Evolutionary conservation across 2,329 filamentous ascomycete genomes (phyloP), one percentile per base, ranked within the genome.

Genomic region (Cercospora janseana): DNA sequence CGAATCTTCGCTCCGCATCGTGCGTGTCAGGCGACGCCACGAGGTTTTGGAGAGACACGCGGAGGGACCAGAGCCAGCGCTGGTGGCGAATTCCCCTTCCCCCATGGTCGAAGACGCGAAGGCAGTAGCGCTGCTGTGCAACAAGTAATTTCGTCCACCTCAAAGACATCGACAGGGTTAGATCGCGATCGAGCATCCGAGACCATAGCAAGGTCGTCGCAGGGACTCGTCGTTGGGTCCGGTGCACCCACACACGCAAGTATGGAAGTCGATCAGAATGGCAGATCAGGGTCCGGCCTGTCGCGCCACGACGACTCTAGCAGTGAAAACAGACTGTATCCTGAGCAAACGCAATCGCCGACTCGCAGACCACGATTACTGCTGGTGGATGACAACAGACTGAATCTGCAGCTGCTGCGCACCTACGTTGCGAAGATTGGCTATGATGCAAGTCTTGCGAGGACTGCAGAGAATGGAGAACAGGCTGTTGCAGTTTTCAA

Each of bases 401-500:
- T 64, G 40, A 65, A 64, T 16, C 53, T 62, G 3, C 48, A 59
- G 18, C 50, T 63, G 2, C 46, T 62, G 13, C 62, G 69, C 2
- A 67, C 70, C 3, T 72, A 68, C 3, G 69, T 55, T 23, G 58
- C 55, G 37, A 60, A 53, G 24, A 54, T 54, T 18, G 55, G 54
- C 5, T 56, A 57, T 44, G 57, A 52, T 18, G 34, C 18, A n/a
- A 42, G 49, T 15, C 61, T 10, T 66, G 71, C 12, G 64, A 69
- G 16, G 66, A 68, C 52, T 20, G 76, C 75, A 2, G 62, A 63
- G 28, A 70, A 79, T 54, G 76, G 76, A 3, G 65, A 72, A 1
- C 69, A 77, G 53, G 77, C 76, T 1, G 69, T 79, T 0, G 62
- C 73, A 6, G 62, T 63, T 16, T 74, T 72, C 40, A 63, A 69